Base-by-base conservation (phyloP, 2,329 filamentous ascomycete species). In the Colletotrichum liaoningense region DNA sequence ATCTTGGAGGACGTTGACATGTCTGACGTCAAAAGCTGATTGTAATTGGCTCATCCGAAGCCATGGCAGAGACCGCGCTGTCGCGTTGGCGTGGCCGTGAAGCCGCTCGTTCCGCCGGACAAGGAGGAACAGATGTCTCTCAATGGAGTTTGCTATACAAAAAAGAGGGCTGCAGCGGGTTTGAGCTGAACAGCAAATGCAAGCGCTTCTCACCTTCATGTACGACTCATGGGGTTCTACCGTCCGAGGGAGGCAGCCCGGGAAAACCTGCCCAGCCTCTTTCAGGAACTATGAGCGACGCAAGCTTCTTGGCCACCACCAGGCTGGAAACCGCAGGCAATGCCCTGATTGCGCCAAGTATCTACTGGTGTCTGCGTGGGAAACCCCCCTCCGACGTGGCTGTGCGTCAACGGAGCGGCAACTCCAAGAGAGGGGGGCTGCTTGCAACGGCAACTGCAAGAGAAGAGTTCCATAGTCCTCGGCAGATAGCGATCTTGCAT, bases 1-100 rank as follows among this genome's bases (percentile, higher is more conserved):
- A 76, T 72, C 65, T 76, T 78, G 74, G 72, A 69, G 64, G 67
- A 67, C 67, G 66, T 72, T 66, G 71, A 72, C 80, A 81, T 82
- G 60, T 42, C 68, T 76, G 55, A 69, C 75, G 65, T 75, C 74
- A 74, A 72, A 72, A 65, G 26, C 38, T 28, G 62, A 24, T 57
- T 38, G 62, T 65, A 71, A 66, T 70, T 73, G 71, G 71, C 71
- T 71, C 71, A 73, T 56, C 55, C 35, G 71, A 70, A 73, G 71
- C 71, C 71, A 73, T 73, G 67, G 56, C 71, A 70, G 56, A 70
- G 60, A 73, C 28, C 22, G 46, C 42, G 19, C 62, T 56, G 60
- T 70, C 60, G 67, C 60, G 67, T 60, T 60, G 52, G 67, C 67
- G 71, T 73, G 67, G 46, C 54, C 60, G 56, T 66, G 56, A 73